phyloP scores from a whole-genome alignment of 2,329 filamentous ascomycete species.

The Aspergillus chevalieri region DNA sequence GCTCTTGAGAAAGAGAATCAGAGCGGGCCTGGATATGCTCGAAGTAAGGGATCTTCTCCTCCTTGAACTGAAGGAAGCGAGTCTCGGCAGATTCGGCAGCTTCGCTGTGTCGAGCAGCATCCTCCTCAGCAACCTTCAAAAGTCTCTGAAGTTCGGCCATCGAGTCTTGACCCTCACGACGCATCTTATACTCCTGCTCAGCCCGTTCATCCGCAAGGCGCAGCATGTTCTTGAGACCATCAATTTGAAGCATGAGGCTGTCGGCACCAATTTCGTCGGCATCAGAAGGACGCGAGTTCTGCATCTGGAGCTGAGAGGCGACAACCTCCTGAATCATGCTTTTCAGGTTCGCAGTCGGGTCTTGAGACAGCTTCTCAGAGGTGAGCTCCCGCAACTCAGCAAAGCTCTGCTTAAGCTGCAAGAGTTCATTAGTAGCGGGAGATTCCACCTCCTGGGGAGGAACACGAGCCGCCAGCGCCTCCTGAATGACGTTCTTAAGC shows the following conservation, averaged over 20 bases:
- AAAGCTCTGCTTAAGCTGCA: constrained; percentile 34
- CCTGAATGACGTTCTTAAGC: constrained; percentile 61
- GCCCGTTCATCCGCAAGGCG: constrained; percentile 57
- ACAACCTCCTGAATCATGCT: constrained; percentile 60
- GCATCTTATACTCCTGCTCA: constrained; percentile 58
- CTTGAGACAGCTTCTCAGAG: constrained; percentile 28
- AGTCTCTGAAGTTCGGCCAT: constrained; percentile 66
- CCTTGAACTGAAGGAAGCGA: constrained; percentile 56
- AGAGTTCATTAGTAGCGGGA: constrained; percentile 29
- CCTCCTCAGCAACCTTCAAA: constrained; percentile 60
- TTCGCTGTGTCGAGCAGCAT: constrained; percentile 42
- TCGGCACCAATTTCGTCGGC: constrained; percentile 47
- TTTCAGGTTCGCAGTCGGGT: constrained; percentile 49
- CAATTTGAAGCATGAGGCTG: constrained; percentile 51
- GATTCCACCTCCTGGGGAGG: constrained; percentile 18
- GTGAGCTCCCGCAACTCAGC: constrained; percentile 37
- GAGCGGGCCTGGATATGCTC: constrained; percentile 60
- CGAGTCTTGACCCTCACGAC: constrained; percentile 65
- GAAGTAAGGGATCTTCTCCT: constrained; percentile 64
- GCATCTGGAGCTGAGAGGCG: constrained; percentile 50
- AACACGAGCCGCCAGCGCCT: constrained; percentile 54
- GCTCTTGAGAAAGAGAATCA: constrained; percentile 62
- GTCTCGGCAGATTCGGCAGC: constrained; percentile 60
- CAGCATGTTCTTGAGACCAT: constrained; percentile 64
- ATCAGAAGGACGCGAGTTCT: constrained; percentile 46